Conservation (phyloP, 768 basidiomycete genomes). For the Russula foetens region DNA sequence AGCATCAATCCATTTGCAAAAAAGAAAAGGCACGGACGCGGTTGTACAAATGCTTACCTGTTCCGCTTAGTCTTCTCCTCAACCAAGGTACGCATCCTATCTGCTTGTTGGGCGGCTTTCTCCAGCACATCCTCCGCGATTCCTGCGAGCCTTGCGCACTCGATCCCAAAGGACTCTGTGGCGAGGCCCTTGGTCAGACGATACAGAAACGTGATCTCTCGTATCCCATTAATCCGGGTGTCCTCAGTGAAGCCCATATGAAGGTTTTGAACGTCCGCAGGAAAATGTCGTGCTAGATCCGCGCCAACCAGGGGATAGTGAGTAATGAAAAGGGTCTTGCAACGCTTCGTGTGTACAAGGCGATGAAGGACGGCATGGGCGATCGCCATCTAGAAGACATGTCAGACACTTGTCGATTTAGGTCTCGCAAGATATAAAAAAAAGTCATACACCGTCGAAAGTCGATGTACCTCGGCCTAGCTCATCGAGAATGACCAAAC, state of each 20-base stretch:
- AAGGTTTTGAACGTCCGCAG: slow-evolving; percentile 57
- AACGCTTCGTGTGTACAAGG: slow-evolving; percentile 47
- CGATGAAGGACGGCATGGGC: slow-evolving; percentile 75
- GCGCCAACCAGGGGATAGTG: slow-evolving; percentile 86
- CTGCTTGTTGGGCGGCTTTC: slow-evolving; percentile 46
- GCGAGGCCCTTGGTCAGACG: slow-evolving; percentile 64
- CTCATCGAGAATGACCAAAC: slow-evolving; percentile 86
- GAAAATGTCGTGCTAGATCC: slow-evolving; percentile 52
- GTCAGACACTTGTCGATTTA: slow-evolving; percentile 26
- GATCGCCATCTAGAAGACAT: slow-evolving; percentile 63
- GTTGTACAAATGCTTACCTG: slow-evolving; percentile 30
- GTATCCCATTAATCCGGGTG: slow-evolving; percentile 57
- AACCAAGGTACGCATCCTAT: slow-evolving; percentile 46
- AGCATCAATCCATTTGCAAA: background rate
- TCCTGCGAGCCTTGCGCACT: slow-evolving; percentile 84
- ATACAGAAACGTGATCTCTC: slow-evolving; percentile 86
- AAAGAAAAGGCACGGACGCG: background rate
- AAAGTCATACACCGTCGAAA: slow-evolving; percentile 58
- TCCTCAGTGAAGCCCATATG: slow-evolving; percentile 84
- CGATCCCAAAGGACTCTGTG: slow-evolving; percentile 82
- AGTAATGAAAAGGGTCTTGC: slow-evolving; percentile 87
- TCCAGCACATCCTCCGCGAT: slow-evolving; percentile 63
- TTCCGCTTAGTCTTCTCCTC: slow-evolving; percentile 42
- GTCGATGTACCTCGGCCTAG: slow-evolving; percentile 89
- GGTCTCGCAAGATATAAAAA: background rate